Base-by-base conservation (phyloP, 225 moss, liverwort and hornwort genomes). In the Asterella californica region DNA sequence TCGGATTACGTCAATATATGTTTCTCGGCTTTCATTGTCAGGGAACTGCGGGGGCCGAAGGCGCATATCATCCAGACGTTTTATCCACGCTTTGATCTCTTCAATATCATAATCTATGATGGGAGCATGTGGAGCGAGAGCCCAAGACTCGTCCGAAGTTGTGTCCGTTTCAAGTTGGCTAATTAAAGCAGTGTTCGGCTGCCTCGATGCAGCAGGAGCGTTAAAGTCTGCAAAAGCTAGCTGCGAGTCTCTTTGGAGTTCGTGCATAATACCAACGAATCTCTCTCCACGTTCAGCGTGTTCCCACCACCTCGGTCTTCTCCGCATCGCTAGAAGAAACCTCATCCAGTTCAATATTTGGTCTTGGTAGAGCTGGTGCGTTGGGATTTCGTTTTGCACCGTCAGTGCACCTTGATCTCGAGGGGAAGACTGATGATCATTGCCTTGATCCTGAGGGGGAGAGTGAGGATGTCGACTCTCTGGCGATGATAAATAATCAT, bases 271-370 rank as follows among this genome's bases (percentile, higher is more conserved):
- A 11, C 46, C 46, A 45, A 72, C 6, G 2, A 72, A 42, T 14
- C 45, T 49, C 71, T 72, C 45, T 14, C 71, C 71, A 24, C 30
- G 71, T 22, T 72, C 71, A 25, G 45, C 42, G 22, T 72, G 9
- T 6, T 72, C 71, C 45, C 42, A 47, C 71, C 71, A 72, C 30
- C 27, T n/a, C n/a, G 71, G 71, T 72, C 71, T 72, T 15, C 4
- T 45, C 14, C 29, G 42, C 12, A 72, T 22, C 11, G 46, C 71
- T 12, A 72, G 10, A 19, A 72, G 71, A 22, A 7, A 72, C 45
- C 45, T 21, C 71, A 36, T 72, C 71, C 45, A 72, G 19, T 24
- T 24, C 11, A 72, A 15, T 45, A 72, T 72, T 45, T 72, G 5
- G 12, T 72, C 10, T 11, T 72, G 24, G 21, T 46, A 72, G 8